A percentile compares a stretch with the other conserved stretches of the same genome.
Conservation (phyloP, 306 rosid species). For the Nissolia schottii region DNA sequence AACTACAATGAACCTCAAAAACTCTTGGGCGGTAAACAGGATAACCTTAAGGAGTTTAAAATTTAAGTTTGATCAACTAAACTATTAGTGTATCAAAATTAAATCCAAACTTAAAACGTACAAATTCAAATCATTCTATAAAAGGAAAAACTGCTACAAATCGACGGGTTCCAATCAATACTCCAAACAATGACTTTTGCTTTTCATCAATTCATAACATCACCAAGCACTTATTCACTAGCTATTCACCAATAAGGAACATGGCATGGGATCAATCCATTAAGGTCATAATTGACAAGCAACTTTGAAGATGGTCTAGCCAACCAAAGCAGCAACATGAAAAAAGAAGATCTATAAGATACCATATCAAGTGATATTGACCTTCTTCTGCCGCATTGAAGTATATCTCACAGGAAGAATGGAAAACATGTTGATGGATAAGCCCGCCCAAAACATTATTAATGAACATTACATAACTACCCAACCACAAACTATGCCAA, state of each 20-base stretch:
- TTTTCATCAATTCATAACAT: background rate
- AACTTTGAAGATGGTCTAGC: background rate
- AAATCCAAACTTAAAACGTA: background rate
- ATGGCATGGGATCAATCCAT: background rate
- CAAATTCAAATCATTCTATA: slow-evolving; percentile 8
- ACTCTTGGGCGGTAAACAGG: background rate
- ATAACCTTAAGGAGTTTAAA: background rate
- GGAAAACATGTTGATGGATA: background rate
- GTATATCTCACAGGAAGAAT: background rate
- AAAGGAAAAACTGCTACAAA: background rate
- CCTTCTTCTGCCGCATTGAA: background rate
- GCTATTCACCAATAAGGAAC: background rate
- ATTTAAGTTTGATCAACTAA: background rate
- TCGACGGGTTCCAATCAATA: background rate
- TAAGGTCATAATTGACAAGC: background rate
- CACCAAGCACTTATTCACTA: background rate
- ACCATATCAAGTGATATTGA: slow-evolving; percentile 7
- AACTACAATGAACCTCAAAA: background rate
- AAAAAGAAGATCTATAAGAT: background rate
- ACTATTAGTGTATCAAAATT: background rate
- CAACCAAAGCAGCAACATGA: background rate
- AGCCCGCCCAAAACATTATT: background rate
- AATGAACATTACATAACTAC: background rate
- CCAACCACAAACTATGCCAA: background rate
- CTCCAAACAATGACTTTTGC: background rate